Evolutionary conservation across 2,329 filamentous ascomycete genomes (phyloP), one percentile per base, ranked within the genome.

Genomic region (Xylariaceae sp.): DNA sequence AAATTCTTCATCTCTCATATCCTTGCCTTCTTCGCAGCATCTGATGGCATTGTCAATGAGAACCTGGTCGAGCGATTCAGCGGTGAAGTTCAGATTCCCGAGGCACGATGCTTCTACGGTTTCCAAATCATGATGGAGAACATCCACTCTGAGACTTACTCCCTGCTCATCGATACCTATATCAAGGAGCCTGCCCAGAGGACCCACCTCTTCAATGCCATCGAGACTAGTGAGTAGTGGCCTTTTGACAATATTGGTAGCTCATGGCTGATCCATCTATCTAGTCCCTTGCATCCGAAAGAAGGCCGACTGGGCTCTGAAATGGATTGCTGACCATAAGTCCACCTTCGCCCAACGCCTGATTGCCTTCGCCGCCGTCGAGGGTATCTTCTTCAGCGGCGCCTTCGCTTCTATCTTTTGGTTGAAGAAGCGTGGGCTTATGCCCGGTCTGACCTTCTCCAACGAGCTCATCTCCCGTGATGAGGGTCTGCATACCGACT

Each of bases 101-200:
- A 99, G 80, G 95, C 95, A 63, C 92, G 95, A 71, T 99, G 95
- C 87, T 99, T 99, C 85, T 99, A 99, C 77, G 95, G 95, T 64
- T 99, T 99, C 86, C 95, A 99, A 82, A 98, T 98, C 81, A 99
- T 99, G 95, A 98, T 99, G 91, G 95, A 99, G 84, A 99, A 99
- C 81, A 96, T 99, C 71, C 95, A 99, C 85, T 97, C 95, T 16
- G 95, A 99, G 82, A 99, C 95, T 52, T 99, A 99, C 85, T 98
- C 93, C 19, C 88, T 99, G 37, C 88, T 99, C 73, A 99, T 99
- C 74, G 95, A 99, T 76, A 97, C 93, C 61, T 99, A 99, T 78
- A 96, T 99, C 80, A 97, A 96, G 84, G 95, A 99, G 81, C 90
- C 91, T 61, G 89, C 90, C 74, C 93, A 99, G 81, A 88, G 91